Evolutionary conservation across 75 land plant species (phyloP).

Genomic region (Cunninghamia lanceolata): DNA sequence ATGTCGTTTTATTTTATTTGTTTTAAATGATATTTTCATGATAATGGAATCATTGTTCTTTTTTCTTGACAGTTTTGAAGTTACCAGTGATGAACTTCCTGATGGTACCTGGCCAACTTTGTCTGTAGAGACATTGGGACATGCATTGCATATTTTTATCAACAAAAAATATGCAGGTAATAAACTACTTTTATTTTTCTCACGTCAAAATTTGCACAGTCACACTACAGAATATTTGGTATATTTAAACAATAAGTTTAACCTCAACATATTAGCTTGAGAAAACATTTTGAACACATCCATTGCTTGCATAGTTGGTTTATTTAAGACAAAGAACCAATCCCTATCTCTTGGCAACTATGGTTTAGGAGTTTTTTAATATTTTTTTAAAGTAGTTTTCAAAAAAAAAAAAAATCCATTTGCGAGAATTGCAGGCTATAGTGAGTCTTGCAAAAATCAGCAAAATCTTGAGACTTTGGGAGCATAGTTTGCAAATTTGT

Average conservation of each 20-base stretch:
- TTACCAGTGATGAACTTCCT: background rate
- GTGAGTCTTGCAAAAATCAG: too few species aligned
- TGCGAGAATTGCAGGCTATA: too few species aligned
- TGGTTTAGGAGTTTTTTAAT: too few species aligned
- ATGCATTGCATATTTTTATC: slow-evolving; percentile 57
- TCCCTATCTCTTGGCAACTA: too few species aligned
- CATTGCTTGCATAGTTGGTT: too few species aligned
- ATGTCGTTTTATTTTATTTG: background rate
- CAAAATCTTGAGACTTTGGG: too few species aligned
- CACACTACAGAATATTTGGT: background rate
- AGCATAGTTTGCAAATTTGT: too few species aligned
- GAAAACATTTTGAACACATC: too few species aligned
- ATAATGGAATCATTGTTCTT: background rate
- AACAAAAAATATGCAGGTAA: slow-evolving; percentile 50
- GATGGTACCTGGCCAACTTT: background rate
- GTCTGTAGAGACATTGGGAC: slow-evolving; percentile 30
- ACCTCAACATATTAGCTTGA: background rate
- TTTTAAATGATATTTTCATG: background rate
- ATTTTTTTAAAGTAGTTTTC: too few species aligned
- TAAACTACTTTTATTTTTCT: background rate
- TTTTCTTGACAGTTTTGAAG: background rate
- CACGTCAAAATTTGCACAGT: background rate
- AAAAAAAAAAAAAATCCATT: too few species aligned
- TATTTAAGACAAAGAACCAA: too few species aligned
- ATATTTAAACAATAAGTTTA: background rate